phyloP scores from a whole-genome alignment of 495 filamentous ascomycete species.

The Talaromyces liani region DNA sequence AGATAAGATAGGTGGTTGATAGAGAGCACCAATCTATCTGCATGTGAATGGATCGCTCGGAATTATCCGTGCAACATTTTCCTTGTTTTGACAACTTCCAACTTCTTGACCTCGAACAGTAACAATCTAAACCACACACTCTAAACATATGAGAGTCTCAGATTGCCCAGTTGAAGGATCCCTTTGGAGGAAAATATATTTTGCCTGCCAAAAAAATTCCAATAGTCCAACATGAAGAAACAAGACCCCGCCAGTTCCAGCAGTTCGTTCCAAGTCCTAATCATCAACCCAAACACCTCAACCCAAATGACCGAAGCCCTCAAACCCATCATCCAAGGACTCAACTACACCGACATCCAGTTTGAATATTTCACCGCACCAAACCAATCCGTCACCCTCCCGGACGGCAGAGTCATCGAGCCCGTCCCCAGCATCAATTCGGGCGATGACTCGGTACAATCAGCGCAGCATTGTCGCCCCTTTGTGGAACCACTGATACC shows the following conservation, averaged over 20 bases:
- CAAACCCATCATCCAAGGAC: constrained; percentile 49
- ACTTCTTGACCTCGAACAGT: neutral
- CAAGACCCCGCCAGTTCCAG: neutral
- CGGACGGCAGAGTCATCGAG: constrained; percentile 21
- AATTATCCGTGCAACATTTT: neutral
- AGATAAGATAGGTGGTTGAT: neutral
- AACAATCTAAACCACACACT: neutral
- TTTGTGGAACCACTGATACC: constrained; percentile 43
- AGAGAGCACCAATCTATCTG: neutral
- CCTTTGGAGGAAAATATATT: neutral
- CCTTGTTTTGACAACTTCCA: neutral
- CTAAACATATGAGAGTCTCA: neutral
- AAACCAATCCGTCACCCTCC: constrained; percentile 17
- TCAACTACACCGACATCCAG: constrained; percentile 39
- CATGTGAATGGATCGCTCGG: neutral
- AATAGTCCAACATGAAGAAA: neutral
- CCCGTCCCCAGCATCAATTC: constrained; percentile 41
- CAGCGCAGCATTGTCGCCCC: constrained; percentile 48
- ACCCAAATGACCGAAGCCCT: constrained; percentile 72
- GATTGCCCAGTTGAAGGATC: neutral
- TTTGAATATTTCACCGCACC: constrained; percentile 53
- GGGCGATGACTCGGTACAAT: constrained; percentile 41
- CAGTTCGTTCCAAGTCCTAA: constrained; percentile 47
- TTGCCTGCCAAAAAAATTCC: neutral
- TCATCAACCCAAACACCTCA: constrained; percentile 91